Conservation (phyloP, 1,284 basidiomycete genomes). For the Athelia sp. region DNA sequence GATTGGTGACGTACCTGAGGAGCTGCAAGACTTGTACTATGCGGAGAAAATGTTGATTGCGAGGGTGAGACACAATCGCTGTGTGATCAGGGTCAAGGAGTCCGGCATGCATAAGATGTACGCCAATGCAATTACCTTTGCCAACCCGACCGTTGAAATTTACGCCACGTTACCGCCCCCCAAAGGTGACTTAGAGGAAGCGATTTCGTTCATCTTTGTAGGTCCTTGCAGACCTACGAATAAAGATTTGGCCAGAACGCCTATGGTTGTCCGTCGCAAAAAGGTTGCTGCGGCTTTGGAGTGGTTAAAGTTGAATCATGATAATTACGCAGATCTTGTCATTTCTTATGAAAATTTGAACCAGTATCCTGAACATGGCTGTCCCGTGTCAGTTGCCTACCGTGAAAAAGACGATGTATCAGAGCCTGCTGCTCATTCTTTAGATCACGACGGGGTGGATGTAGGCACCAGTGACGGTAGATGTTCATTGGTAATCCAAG, state of each 20-base stretch:
- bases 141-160: conserved; percentile 7
- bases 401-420: conserved; percentile 3
- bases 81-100: background rate
- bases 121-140: conserved; percentile 7
- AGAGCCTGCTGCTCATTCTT: conserved; percentile 10
- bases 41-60: background rate
- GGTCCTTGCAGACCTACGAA: conserved; percentile 12
- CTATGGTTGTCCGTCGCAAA: conserved; percentile 19
- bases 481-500: conserved; percentile 15
- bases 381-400: conserved; percentile 16
- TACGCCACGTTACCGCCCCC: conserved; percentile 8
- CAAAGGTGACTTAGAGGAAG: conserved; percentile 8
- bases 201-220: conserved; percentile 7
- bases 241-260: conserved; percentile 19
- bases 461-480: conserved; percentile 11
- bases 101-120: conserved; percentile 5
- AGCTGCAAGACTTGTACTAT: background rate
- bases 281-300: conserved; percentile 17
- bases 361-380: conserved; percentile 14
- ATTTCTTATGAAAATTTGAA: conserved; percentile 19
- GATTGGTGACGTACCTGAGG: background rate
- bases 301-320: conserved; percentile 27
- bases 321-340: conserved; percentile 17
- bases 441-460: conserved; percentile 5
- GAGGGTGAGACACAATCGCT: conserved; percentile 6